A percentile compares a stretch with the other conserved stretches of the same genome.
Conservation (phyloP, 2,329 filamentous ascomycete genomes). For the Fusarium verticillioides region DNA sequence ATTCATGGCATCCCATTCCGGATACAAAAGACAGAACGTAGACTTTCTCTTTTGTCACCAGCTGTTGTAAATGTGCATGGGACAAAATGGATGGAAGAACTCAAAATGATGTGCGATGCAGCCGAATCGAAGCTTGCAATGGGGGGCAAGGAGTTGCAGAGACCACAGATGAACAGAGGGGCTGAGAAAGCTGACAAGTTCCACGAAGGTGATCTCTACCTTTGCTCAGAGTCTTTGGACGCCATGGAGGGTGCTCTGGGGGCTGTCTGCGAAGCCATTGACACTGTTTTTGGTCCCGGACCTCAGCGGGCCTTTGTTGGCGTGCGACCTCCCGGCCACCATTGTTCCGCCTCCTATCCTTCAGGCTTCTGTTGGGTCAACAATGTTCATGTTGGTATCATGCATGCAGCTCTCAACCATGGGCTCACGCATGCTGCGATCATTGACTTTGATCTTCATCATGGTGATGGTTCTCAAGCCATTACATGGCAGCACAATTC, state of each 20-base stretch:
- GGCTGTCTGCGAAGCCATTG: constrained; percentile 92
- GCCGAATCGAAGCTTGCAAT: constrained; percentile 82
- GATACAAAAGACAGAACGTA: constrained; percentile 82
- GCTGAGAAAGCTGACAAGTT: constrained; percentile 66
- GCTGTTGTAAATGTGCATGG: constrained; percentile 94
- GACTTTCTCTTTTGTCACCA: constrained; percentile 75
- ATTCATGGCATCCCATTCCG: constrained; percentile 78
- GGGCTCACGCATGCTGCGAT: constrained; percentile 94
- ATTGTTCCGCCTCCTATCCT: constrained; percentile 88
- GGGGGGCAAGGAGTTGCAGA: constrained; percentile 80
- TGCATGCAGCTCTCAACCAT: constrained; percentile 85
- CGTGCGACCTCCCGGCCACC: constrained; percentile 92
- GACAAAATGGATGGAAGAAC: constrained; percentile 90
- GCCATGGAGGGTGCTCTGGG: constrained; percentile 93
- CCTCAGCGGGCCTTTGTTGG: constrained; percentile 88
- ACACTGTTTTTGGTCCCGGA: constrained; percentile 77
- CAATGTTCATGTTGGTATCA: constrained; percentile 96
- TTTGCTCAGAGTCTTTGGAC: constrained; percentile 85
- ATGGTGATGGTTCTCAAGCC: constrained; percentile 94
- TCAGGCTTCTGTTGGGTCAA: constrained; percentile 99
- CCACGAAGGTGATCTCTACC: constrained; percentile 90
- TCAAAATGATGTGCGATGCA: constrained; percentile 84
- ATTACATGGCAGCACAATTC: constrained; percentile 93
- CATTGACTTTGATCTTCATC: constrained; percentile 90
- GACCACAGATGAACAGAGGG: constrained; percentile 70